phyloP scores from a whole-genome alignment of 768 basidiomycete genomes.

The Pisolithus marmoratus region DNA sequence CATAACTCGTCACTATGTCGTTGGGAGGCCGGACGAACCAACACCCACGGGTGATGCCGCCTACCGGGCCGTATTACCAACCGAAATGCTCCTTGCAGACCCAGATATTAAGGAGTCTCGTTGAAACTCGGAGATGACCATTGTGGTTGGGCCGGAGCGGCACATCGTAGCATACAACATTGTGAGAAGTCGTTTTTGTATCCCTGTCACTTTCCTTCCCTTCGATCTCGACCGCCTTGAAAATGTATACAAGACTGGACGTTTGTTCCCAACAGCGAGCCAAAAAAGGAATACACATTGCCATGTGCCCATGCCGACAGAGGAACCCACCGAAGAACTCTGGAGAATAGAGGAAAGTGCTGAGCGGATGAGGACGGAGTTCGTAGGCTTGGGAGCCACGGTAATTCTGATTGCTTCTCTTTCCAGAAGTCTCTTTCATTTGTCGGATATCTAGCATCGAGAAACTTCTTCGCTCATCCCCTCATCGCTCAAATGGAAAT shows the following conservation, averaged over 20 bases:
- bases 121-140: slow-evolving; percentile 48
- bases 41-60: slow-evolving; percentile 59
- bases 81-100: slow-evolving; percentile 40
- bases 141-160: slow-evolving; percentile 54
- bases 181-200: slow-evolving; percentile 20
- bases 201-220: too few species aligned
- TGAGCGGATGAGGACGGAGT: slow-evolving; percentile 44
- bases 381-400: slow-evolving; percentile 44
- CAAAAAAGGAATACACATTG: slow-evolving; percentile 39
- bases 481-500: slow-evolving; percentile 39
- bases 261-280: slow-evolving; percentile 18
- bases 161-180: slow-evolving; percentile 44
- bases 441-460: slow-evolving; percentile 27
- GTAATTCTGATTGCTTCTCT: slow-evolving; percentile 19
- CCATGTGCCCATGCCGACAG: slow-evolving; percentile 37
- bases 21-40: slow-evolving; percentile 40
- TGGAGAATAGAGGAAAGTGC: slow-evolving; percentile 38
- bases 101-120: slow-evolving; percentile 45
- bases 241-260: too few species aligned
- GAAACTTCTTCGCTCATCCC: slow-evolving; percentile 39
- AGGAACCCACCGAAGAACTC: slow-evolving; percentile 34
- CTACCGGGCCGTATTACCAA: slow-evolving; percentile 50
- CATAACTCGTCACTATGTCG: slow-evolving; percentile 39
- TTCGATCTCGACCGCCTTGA: too few species aligned
- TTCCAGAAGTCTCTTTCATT: too few species aligned